Evolutionary conservation across 2,329 filamentous ascomycete species (phyloP), one percentile per base, ranked within the genome.

Genomic region (Chrysoporthe cubensis): DNA sequence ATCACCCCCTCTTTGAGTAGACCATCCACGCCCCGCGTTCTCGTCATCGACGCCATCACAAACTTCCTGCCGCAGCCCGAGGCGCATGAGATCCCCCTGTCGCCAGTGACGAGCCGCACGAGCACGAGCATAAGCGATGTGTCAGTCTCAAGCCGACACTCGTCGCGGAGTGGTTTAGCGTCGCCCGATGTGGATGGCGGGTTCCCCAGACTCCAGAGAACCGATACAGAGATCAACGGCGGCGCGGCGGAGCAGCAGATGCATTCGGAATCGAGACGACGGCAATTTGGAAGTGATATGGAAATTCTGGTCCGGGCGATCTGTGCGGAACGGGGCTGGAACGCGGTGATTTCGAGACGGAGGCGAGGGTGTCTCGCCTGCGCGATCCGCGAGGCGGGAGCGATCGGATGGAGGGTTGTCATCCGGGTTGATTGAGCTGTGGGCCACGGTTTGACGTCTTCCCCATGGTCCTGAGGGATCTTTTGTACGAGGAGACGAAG

Each of bases 241-340:
- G 68, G 66, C 16, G 57, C 79, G 40, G 80, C 83, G 2, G 80
- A 81, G 18, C 79, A 80, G 43, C 82, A 83, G 72, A 87, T 87
- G 85, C 84, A 85, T 72, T 81, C 85, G 50, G 85, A 87, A 75
- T 85, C 85, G 3, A 79, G 85, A 37, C 80, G 84, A 69, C 80
- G 88, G 34, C 85, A 88, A 50, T 87, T 87, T 66, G 86, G 86
- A 1, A 90, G 87, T 14, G 88, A 90, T 72, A 81, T 91, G 74
- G 90, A 93, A 77, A 84, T 94, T 9, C 79, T 94, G 64, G 90
- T 89, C 1, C 82, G 91, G 61, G 91, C 91, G 1, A 83, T 92
- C 71, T 94, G 92, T 75, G 89, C 91, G 0, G 88, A 92, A 74
- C 88, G 85, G 72, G 91, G 91, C 2, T 90, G 89, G 83, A 91